Evolutionary conservation across 352 stramenopile genomes (phyloP).

Genomic region (Phytopythium montanum): DNA sequence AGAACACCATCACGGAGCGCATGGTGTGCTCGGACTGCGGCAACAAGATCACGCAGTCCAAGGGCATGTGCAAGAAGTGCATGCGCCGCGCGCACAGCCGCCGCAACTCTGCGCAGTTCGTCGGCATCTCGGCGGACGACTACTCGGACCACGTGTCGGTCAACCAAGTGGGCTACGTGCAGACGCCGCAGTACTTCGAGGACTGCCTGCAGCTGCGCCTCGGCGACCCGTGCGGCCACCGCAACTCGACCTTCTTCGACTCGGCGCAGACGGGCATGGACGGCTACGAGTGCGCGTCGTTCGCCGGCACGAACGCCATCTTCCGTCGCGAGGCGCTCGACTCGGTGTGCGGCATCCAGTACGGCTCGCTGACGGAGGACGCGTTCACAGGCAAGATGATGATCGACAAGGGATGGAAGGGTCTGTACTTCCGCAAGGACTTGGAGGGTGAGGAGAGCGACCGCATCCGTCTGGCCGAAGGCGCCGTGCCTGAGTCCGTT

Average conservation of each 20-base stretch:
- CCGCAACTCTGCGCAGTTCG: constrained; percentile 37
- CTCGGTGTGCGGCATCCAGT: constrained; percentile 70
- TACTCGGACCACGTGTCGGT: constrained; percentile 70
- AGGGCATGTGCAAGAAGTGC: constrained; percentile 62
- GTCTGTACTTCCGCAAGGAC: constrained; percentile 75
- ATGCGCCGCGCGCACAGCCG: constrained; percentile 30
- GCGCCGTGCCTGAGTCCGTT: constrained; percentile 62
- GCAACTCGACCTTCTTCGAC: constrained; percentile 75
- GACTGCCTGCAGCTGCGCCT: constrained; percentile 64
- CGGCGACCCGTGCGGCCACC: constrained; percentile 58
- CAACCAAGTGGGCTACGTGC: constrained; percentile 73
- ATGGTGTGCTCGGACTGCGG: constrained; percentile 60
- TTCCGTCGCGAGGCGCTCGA: constrained; percentile 74
- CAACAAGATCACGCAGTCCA: constrained; percentile 65
- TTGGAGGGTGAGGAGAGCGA: constrained; percentile 64
- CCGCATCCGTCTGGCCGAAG: constrained; percentile 65
- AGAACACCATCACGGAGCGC: constrained; percentile 59
- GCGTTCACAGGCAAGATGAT: constrained; percentile 78
- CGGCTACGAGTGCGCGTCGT: constrained; percentile 67
- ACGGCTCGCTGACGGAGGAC: constrained; percentile 72
- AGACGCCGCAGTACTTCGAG: constrained; percentile 73
- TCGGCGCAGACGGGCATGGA: constrained; percentile 70
- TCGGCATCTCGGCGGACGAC: constrained; percentile 47
- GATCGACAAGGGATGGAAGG: constrained; percentile 81
- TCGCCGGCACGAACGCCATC: constrained; percentile 73